Conservation (phyloP, 306 rosid genomes). For the Inga oerstediana region DNA sequence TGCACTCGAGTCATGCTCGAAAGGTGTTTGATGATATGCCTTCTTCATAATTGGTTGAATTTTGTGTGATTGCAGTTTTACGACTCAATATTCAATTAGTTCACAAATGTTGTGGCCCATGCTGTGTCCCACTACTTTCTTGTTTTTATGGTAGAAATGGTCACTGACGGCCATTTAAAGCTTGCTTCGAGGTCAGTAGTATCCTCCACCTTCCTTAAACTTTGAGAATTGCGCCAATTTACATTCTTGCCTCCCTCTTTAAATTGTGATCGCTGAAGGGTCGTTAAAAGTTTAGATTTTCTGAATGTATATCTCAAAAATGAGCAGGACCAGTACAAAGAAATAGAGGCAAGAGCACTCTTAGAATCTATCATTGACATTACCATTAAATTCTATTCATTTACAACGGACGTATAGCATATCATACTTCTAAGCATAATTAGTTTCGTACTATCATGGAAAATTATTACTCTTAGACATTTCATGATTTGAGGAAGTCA, state of each 20-base stretch:
- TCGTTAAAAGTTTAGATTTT: neutral
- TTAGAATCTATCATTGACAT: neutral
- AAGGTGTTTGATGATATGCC: slow-evolving; percentile 14
- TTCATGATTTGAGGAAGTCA: slow-evolving; percentile 4
- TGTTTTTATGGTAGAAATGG: neutral
- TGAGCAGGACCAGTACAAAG: neutral
- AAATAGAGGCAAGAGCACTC: neutral
- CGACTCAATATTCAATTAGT: neutral
- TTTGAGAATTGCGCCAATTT: neutral
- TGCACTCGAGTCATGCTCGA: neutral
- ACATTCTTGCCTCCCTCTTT: neutral
- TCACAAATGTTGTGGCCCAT: neutral
- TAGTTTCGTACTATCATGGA: slow-evolving; percentile 13
- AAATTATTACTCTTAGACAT: neutral
- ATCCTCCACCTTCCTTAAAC: neutral
- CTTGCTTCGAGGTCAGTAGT: neutral
- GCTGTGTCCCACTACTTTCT: neutral
- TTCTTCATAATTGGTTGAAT: neutral
- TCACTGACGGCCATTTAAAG: neutral
- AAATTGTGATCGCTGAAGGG: neutral
- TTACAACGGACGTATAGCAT: neutral
- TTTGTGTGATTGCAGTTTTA: neutral
- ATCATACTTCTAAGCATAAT: neutral
- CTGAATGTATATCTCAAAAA: neutral
- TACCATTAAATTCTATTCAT: neutral